Conservation (phyloP, 2,329 filamentous ascomycete species). For the Laburnicola sp. region DNA sequence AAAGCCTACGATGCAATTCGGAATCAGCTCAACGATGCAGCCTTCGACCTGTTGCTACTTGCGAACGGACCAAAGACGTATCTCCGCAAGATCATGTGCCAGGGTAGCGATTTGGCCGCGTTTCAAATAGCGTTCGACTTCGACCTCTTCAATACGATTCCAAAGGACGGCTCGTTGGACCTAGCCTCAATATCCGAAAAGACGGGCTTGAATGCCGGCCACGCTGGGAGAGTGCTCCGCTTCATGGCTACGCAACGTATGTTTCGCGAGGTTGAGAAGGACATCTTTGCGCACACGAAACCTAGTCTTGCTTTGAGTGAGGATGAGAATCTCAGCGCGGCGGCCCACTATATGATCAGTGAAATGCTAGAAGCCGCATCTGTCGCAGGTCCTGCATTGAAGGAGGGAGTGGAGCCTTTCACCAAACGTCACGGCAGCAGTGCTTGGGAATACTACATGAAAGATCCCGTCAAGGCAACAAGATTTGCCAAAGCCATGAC, state of each 20-base stretch:
- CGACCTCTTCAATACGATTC: slow-evolving; percentile 12
- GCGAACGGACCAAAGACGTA: slow-evolving; percentile 13
- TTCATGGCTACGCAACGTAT: slow-evolving; percentile 8
- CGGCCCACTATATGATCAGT: slow-evolving; percentile 20
- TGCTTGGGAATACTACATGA: slow-evolving; percentile 26
- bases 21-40: slow-evolving; percentile 12
- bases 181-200: slow-evolving; percentile 7
- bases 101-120: slow-evolving; percentile 13
- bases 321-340: slow-evolving; percentile 5
- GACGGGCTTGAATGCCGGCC: slow-evolving; percentile 4
- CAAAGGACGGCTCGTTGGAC: slow-evolving; percentile 1
- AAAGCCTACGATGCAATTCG: slow-evolving; percentile 12
- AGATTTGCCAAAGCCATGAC: slow-evolving; percentile 30
- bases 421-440: slow-evolving; percentile 17
- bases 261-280: slow-evolving; percentile 3
- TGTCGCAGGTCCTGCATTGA: slow-evolving; percentile 9
- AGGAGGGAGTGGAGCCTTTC: slow-evolving; percentile 18
- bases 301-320: neutral
- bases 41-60: slow-evolving; percentile 11
- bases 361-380: slow-evolving; percentile 31
- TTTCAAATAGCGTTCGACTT: slow-evolving; percentile 15
- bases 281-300: slow-evolving; percentile 18
- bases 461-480: slow-evolving; percentile 20
- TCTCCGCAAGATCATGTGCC: slow-evolving; percentile 7
- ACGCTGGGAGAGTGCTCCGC: slow-evolving; percentile 3